phyloP scores from a whole-genome alignment of 352 stramenopile genomes.

The Globisporangium alternatum region DNA sequence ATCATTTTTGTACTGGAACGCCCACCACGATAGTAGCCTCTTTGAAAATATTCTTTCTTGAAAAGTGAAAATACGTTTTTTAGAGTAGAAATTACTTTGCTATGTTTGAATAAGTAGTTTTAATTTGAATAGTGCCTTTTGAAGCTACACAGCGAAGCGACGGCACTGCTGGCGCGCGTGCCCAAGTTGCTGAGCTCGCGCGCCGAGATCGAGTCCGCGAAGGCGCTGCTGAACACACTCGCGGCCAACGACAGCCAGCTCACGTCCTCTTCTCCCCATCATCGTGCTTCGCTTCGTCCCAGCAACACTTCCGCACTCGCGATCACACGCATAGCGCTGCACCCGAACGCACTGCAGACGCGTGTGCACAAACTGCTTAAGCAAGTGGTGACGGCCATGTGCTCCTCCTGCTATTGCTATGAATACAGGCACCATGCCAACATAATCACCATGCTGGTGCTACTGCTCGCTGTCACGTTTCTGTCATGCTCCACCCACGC shows the following conservation, averaged over 20 bases:
- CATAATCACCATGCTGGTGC: background rate
- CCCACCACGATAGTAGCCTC: too few species aligned
- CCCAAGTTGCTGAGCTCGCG: slow-evolving; percentile 63
- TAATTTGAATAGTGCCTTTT: too few species aligned
- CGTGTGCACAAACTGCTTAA: too few species aligned
- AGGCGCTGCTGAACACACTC: slow-evolving; percentile 52
- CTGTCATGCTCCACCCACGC: background rate
- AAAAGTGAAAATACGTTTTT: too few species aligned
- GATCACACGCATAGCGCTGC: too few species aligned
- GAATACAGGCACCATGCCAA: background rate
- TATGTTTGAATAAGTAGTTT: too few species aligned
- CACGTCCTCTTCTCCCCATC: too few species aligned
- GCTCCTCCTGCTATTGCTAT: background rate
- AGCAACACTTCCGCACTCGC: background rate
- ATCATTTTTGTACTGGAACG: too few species aligned
- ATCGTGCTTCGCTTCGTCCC: background rate
- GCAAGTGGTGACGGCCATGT: background rate
- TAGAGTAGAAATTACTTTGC: too few species aligned
- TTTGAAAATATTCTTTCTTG: too few species aligned
- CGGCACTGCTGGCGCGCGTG: slow-evolving; percentile 47
- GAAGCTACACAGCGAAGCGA: too few species aligned
- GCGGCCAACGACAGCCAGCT: slow-evolving; percentile 24
- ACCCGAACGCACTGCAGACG: too few species aligned
- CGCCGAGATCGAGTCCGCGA: slow-evolving; percentile 58
- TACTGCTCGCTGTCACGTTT: slow-evolving; percentile 1